These are phyloP conservation scores for Annulohypoxylon bovei DNA, from an alignment of 495 filamentous ascomycete genomes.

Conservation along the genomic window DNA sequence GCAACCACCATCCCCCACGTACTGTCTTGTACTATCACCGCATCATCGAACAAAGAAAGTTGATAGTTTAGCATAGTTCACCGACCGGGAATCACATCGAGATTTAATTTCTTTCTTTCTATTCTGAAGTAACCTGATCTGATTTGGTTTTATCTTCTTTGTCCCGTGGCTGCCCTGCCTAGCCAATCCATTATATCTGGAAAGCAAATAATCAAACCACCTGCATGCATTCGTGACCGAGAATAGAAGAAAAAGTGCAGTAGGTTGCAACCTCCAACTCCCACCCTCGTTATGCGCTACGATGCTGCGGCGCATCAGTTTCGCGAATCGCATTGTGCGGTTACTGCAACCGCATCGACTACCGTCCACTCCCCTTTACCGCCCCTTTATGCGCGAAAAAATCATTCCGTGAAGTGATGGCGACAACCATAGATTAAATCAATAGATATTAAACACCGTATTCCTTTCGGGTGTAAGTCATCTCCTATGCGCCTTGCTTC, in stretches of 20 bases:
- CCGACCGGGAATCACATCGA: neutral
- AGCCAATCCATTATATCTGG: slow-evolving; percentile 15
- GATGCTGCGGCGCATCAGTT: slow-evolving; percentile 12
- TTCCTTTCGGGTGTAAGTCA: neutral
- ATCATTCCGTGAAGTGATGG: neutral
- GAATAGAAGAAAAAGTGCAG: slow-evolving; percentile 7
- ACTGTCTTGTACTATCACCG: neutral
- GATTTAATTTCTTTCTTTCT: slow-evolving; percentile 10
- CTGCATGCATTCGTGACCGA: slow-evolving; percentile 9
- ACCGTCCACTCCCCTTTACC: neutral
- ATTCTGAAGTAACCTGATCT: slow-evolving; percentile 8
- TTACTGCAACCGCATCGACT: slow-evolving; percentile 19
- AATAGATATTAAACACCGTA: slow-evolving; percentile 21
- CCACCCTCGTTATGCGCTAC: neutral
- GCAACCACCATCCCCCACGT: slow-evolving; percentile 11
- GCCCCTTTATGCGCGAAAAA: neutral
- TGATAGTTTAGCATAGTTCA: neutral
- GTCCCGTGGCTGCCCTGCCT: neutral
- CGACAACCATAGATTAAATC: slow-evolving; percentile 9
- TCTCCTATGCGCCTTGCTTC: neutral
- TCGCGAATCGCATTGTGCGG: slow-evolving; percentile 25
- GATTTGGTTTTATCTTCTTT: neutral
- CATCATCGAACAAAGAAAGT: neutral
- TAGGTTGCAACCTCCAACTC: neutral
- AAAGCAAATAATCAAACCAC: slow-evolving; percentile 1